Percentiles rank a stretch among this genome's conserved stretches.
Conservation (phyloP, 768 basidiomycete species). For the Sarcodon aspratus region DNA sequence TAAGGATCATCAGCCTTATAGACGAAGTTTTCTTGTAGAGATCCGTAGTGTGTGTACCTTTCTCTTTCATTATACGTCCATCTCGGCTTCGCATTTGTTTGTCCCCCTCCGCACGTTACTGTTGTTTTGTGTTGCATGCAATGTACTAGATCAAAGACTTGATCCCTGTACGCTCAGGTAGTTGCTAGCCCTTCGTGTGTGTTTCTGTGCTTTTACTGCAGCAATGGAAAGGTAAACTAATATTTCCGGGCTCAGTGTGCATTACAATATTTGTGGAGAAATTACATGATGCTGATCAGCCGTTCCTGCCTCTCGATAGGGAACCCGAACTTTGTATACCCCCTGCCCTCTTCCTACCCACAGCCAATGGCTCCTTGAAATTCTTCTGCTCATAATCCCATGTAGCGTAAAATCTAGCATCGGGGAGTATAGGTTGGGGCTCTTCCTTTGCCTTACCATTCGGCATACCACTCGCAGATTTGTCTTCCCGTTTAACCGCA, state of each 20-base stretch:
- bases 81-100: neutral
- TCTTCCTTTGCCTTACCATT: conserved; percentile 18
- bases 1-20: too few relatives aligned
- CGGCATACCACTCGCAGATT: conserved; percentile 9
- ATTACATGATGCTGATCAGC: too few relatives aligned
- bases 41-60: neutral
- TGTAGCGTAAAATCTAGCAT: conserved; percentile 38
- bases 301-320: too few relatives aligned
- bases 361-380: conserved; percentile 23
- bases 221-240: neutral
- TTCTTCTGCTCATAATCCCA: conserved; percentile 38
- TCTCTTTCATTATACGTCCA: neutral
- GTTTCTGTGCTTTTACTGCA: neutral
- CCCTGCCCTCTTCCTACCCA: conserved; percentile 18
- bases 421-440: conserved; percentile 26
- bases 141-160: neutral
- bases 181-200: neutral
- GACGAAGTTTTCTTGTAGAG: neutral
- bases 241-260: too few relatives aligned
- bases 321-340: conserved; percentile 6
- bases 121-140: neutral
- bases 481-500: conserved; percentile 12
- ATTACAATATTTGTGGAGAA: too few relatives aligned
- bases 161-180: neutral
- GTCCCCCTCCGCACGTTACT: neutral